phyloP scores from a whole-genome alignment of 495 filamentous ascomycete species.

The Jackrogersella multiformis region DNA sequence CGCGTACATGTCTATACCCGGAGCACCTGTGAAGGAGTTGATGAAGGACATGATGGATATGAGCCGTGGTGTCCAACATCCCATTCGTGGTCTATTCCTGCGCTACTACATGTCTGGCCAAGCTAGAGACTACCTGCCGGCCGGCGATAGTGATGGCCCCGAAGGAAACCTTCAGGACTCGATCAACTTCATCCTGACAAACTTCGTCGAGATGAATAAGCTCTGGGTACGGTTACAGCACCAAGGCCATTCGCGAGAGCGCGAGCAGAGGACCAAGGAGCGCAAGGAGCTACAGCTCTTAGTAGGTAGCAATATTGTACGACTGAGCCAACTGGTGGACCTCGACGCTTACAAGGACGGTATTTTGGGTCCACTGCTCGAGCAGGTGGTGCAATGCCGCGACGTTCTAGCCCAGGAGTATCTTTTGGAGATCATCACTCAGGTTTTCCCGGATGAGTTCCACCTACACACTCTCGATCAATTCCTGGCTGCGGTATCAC shows the following conservation, averaged over 20 bases:
- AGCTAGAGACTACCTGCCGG: constrained; percentile 86
- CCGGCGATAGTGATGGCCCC: constrained; percentile 85
- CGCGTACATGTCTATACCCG: constrained; percentile 97
- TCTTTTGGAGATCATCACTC: constrained; percentile 95
- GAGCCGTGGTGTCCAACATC: constrained; percentile 97
- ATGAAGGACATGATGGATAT: constrained; percentile 99
- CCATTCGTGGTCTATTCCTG: constrained; percentile 91
- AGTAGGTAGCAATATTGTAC: constrained; percentile 94
- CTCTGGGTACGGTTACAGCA: constrained; percentile 97
- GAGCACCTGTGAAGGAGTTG: constrained; percentile 98
- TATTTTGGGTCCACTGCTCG: constrained; percentile 87
- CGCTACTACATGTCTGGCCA: constrained; percentile 96
- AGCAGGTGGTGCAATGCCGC: constrained; percentile 97
- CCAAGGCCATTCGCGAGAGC: constrained; percentile 94
- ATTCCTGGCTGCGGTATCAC: constrained; percentile 87
- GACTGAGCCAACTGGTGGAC: constrained; percentile 95
- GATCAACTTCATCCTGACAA: constrained; percentile 95
- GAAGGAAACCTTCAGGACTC: constrained; percentile 97
- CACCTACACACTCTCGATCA: constrained; percentile 96
- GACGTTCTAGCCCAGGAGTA: constrained; percentile 98
- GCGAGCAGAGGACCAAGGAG: constrained; percentile 92
- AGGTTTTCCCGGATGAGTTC: constrained; percentile 98
- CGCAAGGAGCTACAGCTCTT: constrained; percentile 93
- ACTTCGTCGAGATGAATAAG: constrained; percentile 99
- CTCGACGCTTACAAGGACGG: constrained; percentile 90